Percentiles rank a stretch among this genome's conserved stretches.
These are phyloP conservation scores for Populus davidiana DNA, from an alignment of 345 rosid genomes.

Conservation along the genomic window DNA sequence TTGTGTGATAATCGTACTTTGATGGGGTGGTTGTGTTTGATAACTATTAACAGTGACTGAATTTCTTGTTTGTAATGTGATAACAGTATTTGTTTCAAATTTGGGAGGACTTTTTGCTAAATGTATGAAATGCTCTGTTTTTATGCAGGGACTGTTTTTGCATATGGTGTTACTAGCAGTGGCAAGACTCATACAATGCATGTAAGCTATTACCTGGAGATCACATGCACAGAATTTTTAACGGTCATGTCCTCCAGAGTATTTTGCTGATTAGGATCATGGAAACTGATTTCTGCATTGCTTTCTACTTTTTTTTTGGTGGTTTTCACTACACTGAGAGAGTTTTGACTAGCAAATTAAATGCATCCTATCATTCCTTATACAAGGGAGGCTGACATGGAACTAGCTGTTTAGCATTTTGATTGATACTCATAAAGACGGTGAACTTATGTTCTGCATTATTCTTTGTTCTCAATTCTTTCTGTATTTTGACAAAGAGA, in stretches of 20 bases:
- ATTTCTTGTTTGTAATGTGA: not conserved
- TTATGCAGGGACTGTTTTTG: constrained; percentile 85
- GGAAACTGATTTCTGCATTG: not conserved
- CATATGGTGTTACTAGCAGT: constrained; percentile 96
- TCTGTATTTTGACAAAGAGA: not conserved
- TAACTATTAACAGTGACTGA: not conserved
- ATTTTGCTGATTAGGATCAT: not conserved
- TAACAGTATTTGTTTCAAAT: not conserved
- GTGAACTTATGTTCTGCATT: not conserved
- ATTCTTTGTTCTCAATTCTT: not conserved
- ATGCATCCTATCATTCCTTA: not conserved
- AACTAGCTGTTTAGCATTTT: not conserved
- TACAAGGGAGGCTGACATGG: not conserved
- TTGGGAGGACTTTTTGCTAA: not conserved
- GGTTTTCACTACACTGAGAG: not conserved
- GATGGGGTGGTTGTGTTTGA: not conserved
- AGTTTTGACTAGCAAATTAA: not conserved
- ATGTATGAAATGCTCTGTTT: not conserved
- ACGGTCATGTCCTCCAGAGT: not conserved
- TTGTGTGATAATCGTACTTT: not conserved
- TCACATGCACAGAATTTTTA: not conserved
- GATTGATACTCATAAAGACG: not conserved
- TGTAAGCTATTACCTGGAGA: constrained; percentile 45
- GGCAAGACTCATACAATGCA: constrained; percentile 98
- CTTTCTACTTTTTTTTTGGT: not conserved